Conservation (phyloP, 1,284 basidiomycete species). For the Austroboletus novae-zelandiae region DNA sequence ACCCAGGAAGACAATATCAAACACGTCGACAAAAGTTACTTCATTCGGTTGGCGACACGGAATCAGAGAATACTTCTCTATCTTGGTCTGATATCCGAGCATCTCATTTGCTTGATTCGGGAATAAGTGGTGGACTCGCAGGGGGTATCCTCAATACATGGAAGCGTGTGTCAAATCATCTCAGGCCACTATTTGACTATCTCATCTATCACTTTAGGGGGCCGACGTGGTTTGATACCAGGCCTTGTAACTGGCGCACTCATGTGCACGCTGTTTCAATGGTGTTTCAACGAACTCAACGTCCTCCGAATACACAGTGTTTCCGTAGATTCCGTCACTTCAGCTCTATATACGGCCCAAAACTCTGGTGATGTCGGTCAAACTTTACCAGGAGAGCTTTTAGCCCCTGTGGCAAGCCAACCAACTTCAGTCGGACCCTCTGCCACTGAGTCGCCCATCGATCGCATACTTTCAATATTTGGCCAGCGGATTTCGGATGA, state of each 20-base stretch:
- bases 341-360: not conserved
- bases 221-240: constrained; percentile 41
- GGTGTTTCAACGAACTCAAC: constrained; percentile 61
- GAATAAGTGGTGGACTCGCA: constrained; percentile 59
- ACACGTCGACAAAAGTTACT: constrained; percentile 37
- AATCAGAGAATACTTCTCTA: constrained; percentile 12
- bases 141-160: constrained; percentile 51
- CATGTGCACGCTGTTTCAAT: constrained; percentile 57
- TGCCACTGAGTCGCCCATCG: constrained; percentile 16
- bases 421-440: constrained; percentile 4
- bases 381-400: constrained; percentile 1
- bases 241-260: constrained; percentile 55
- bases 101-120: constrained; percentile 59
- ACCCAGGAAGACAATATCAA: constrained; percentile 31
- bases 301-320: constrained; percentile 56
- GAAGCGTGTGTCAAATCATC: constrained; percentile 37
- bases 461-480: constrained; percentile 41
- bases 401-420: constrained; percentile 4
- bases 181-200: not conserved
- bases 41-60: constrained; percentile 6
- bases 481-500: constrained; percentile 61
- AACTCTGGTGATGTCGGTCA: not conserved
- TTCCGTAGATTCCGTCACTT: constrained; percentile 27
- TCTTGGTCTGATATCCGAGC: constrained; percentile 54
- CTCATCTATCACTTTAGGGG: constrained; percentile 34